Conservation (phyloP, 169 alveolate genomes). For the Babesia ovata region DNA sequence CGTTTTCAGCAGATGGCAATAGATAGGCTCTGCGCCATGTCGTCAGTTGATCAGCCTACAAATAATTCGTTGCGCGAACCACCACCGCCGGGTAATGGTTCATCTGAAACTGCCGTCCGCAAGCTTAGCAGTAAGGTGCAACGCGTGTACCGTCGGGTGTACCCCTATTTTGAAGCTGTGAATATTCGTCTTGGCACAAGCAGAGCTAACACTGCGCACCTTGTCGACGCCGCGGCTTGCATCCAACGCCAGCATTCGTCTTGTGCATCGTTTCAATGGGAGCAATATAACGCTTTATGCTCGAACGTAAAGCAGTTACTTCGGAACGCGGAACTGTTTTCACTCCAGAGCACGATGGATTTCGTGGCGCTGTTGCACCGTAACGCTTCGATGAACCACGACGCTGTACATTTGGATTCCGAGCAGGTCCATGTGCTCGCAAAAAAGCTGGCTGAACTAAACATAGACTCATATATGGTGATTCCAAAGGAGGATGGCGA, state of each 20-base stretch:
- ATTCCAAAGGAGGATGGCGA: constrained; percentile 16
- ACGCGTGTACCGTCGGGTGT: constrained; percentile 14
- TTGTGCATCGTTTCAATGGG: not conserved
- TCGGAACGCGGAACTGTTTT: not conserved
- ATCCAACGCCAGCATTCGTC: constrained; percentile 19
- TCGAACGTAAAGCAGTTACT: not conserved
- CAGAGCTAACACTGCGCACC: constrained; percentile 15
- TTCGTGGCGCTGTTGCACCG: constrained; percentile 7
- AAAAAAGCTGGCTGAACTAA: not conserved
- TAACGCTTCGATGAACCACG: not conserved
- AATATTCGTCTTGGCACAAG: constrained; percentile 1
- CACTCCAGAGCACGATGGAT: not conserved
- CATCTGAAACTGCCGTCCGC: not conserved
- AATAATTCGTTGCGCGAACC: not conserved
- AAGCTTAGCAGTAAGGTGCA: constrained; percentile 32
- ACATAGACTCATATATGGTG: constrained; percentile 9
- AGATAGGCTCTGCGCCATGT: not conserved
- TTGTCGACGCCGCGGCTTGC: constrained; percentile 18
- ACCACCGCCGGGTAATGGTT: not conserved
- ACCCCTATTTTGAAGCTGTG: constrained; percentile 45
- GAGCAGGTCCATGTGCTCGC: constrained; percentile 2
- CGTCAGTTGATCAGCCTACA: not conserved
- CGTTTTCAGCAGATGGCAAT: not conserved
- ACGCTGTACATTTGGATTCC: constrained; percentile 5
- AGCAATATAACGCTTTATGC: not conserved